Base-by-base conservation (phyloP, 108 stramenopile species). In the Stephanodiscus minutulus region DNA sequence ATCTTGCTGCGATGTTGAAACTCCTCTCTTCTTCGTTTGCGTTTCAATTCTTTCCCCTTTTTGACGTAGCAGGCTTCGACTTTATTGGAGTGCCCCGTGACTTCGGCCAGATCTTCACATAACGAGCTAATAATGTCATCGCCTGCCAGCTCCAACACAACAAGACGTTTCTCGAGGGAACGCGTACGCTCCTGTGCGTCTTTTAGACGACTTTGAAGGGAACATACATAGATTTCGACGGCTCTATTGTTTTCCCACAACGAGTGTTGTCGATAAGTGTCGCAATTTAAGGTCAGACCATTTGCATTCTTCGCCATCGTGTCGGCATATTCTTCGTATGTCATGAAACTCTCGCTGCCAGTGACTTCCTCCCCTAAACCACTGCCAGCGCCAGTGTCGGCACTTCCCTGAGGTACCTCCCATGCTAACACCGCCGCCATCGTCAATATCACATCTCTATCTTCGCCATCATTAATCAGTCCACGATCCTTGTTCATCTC, bases 101-200 rank as follows among this genome's bases (percentile, higher is more conserved):
- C 57, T 50, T 81, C 80, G 1, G 66, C 73, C 28, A 81, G 43
- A 66, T 81, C 80, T 66, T 81, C 80, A 55, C 80, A 81, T 15
- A 81, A 41, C 0, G 73, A 74, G 35, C 68, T 73, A n/a, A 81
- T 69, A 24, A 81, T 81, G 27, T 81, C 80, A 74, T 81, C 80
- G 0, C 80, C 80, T 25, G 80, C 72, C 24, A 70, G 66, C 70
- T 81, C 80, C 20, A 81, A 56, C 25, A 81, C 73, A 6, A 44
- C 49, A 21, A 81, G 50, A 0, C 80, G 80, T 31, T 81, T 81
- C 35, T 81, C 80, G 22, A 74, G 64, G 6, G 73, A 74, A 18
- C 69, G 68, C 9, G 68, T 74, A 15, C 69, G 46, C 61, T 81
- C 80, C 21, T 70, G 41, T 25, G 69, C 66, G 37, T 81, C 69